phyloP scores from a whole-genome alignment of 371 early-diverging fungal species.

The Mycotypha africana region DNA sequence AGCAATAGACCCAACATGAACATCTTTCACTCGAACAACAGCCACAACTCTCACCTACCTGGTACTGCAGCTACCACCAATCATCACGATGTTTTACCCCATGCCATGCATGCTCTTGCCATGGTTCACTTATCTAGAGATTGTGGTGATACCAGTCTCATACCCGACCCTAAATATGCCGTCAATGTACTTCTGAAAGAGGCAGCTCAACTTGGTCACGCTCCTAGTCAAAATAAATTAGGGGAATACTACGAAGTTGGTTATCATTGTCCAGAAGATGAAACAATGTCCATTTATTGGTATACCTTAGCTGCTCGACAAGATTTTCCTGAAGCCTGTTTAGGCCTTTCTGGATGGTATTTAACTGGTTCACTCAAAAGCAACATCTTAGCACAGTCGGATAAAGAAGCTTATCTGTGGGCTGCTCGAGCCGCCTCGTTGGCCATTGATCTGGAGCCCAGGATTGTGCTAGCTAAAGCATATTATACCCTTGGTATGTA shows the following conservation, averaged over 20 bases:
- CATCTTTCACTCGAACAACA: too few relatives aligned
- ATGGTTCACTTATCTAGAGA: constrained; percentile 69
- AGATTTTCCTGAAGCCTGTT: constrained; percentile 71
- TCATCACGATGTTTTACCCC: too few relatives aligned
- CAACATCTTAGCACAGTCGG: constrained; percentile 61
- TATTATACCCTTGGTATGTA: constrained; percentile 81
- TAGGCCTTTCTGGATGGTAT: constrained; percentile 86
- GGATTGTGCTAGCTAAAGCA: constrained; percentile 68
- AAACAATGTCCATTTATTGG: constrained; percentile 88
- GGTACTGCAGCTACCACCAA: constrained; percentile 1
- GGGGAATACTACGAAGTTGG: constrained; percentile 95
- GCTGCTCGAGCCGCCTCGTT: constrained; percentile 60
- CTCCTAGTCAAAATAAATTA: constrained; percentile 85
- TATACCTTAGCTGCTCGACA: constrained; percentile 86
- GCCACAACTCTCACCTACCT: not conserved
- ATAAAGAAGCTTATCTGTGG: constrained; percentile 68
- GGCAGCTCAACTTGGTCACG: constrained; percentile 87
- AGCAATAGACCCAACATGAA: too few relatives aligned
- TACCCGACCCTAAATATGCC: constrained; percentile 79
- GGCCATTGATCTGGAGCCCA: constrained; percentile 32
- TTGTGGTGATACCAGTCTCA: constrained; percentile 60
- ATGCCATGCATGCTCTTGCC: constrained; percentile 90
- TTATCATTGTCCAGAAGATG: constrained; percentile 69
- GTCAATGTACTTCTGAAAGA: constrained; percentile 81
- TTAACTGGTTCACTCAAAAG: constrained; percentile 68